These are phyloP conservation scores for Alternaria conjuncta DNA, from an alignment of 2,329 filamentous ascomycete species.

Conservation along the genomic window DNA sequence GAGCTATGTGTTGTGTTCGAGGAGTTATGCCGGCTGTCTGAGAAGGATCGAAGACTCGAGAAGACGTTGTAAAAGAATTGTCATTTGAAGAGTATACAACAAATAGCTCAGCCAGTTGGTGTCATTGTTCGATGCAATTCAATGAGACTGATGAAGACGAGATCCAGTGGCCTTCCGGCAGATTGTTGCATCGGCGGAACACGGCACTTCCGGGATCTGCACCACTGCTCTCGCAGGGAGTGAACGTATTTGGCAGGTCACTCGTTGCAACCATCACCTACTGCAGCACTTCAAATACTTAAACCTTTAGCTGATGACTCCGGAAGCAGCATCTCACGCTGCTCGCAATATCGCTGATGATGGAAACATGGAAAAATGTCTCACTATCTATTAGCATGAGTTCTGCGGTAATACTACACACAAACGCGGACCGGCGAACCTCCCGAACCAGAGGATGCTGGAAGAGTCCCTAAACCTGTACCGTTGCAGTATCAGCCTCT, in stretches of 20 bases:
- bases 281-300: background rate
- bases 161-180: background rate
- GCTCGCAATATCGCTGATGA: background rate
- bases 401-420: background rate
- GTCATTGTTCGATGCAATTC: background rate
- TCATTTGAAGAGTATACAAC: background rate
- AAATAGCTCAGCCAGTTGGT: background rate
- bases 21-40: background rate
- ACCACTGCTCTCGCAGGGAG: slow-evolving; percentile 3
- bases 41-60: background rate
- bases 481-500: background rate
- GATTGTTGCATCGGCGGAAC: background rate
- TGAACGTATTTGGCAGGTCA: slow-evolving; percentile 4
- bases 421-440: background rate
- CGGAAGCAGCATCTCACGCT: background rate
- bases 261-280: background rate
- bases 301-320: background rate
- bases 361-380: background rate
- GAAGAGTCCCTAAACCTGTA: background rate
- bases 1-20: background rate
- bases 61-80: background rate
- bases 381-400: background rate
- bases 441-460: background rate
- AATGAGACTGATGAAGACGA: background rate
- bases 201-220: slow-evolving; percentile 5